Conservation (phyloP, 2,329 filamentous ascomycete species). For the Mycosphaerella sp. region DNA sequence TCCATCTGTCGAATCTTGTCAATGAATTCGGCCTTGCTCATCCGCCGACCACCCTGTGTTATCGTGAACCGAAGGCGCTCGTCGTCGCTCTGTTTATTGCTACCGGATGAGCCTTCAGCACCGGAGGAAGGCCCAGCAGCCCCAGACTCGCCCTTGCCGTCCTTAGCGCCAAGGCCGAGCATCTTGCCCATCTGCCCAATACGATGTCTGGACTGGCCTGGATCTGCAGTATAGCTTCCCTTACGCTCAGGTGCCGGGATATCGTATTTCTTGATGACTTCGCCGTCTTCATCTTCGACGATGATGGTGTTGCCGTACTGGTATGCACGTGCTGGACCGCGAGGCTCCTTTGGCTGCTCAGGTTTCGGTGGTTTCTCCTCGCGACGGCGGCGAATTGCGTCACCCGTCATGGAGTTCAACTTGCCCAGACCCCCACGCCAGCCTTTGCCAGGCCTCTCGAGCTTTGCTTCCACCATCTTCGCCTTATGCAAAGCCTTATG, state of each 20-base stretch:
- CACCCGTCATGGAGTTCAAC: slow-evolving; percentile 37
- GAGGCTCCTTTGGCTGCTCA: slow-evolving; percentile 44
- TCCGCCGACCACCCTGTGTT: slow-evolving; percentile 62
- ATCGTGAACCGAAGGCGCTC: slow-evolving; percentile 70
- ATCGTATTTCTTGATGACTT: slow-evolving; percentile 80
- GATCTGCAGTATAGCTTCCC: slow-evolving; percentile 17
- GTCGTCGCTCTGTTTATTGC: slow-evolving; percentile 54
- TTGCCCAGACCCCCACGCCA: slow-evolving; percentile 41
- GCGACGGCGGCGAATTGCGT: slow-evolving; percentile 38
- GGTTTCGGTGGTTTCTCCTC: slow-evolving; percentile 33
- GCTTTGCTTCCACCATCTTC: slow-evolving; percentile 71
- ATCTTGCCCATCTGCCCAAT: slow-evolving; percentile 50
- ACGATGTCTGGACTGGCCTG: slow-evolving; percentile 37
- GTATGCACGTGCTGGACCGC: slow-evolving; percentile 73
- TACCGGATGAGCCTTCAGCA: slow-evolving; percentile 16
- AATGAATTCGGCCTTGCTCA: slow-evolving; percentile 78
- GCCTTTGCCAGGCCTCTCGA: slow-evolving; percentile 35
- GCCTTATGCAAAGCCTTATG: slow-evolving; percentile 50
- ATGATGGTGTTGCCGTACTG: slow-evolving; percentile 87
- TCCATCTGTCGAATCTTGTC: slow-evolving; percentile 67
- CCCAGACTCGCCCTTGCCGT: slow-evolving; percentile 25
- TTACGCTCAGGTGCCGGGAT: slow-evolving; percentile 52
- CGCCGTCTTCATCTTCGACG: slow-evolving; percentile 78
- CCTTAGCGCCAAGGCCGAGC: slow-evolving; percentile 40
- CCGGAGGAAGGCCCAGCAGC: slow-evolving; percentile 14